These are phyloP conservation scores for Davidsoniella eucalypti DNA, from an alignment of 2,329 filamentous ascomycete genomes.

Conservation along the genomic window DNA sequence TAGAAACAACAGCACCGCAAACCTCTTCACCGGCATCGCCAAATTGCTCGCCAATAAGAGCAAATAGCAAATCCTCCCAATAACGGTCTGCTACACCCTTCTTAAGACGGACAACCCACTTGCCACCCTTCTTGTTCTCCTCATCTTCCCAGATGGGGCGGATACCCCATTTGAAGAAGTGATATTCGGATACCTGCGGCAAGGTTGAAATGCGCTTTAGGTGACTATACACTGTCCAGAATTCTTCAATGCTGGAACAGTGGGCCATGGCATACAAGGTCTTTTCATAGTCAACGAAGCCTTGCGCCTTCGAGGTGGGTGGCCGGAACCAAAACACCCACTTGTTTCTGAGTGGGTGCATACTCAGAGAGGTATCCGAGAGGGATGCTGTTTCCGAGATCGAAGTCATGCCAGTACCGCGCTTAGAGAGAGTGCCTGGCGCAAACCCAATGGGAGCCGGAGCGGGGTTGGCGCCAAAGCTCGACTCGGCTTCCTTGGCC, in stretches of 20 bases:
- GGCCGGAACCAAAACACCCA: constrained; percentile 98
- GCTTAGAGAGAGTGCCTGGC: constrained; percentile 18
- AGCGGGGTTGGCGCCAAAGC: constrained; percentile 14
- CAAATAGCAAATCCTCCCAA: constrained; percentile 87
- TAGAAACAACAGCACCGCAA: constrained; percentile 84
- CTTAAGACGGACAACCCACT: constrained; percentile 94
- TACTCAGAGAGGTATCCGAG: neutral
- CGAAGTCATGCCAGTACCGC: constrained; percentile 21
- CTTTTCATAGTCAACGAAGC: constrained; percentile 83
- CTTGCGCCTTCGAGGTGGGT: constrained; percentile 87
- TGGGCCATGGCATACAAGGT: constrained; percentile 75
- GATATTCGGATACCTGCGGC: constrained; percentile 89
- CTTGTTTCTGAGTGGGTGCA: constrained; percentile 53
- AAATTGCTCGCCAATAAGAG: constrained; percentile 88
- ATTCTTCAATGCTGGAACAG: constrained; percentile 72
- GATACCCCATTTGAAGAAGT: constrained; percentile 93
- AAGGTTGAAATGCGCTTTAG: constrained; percentile 77
- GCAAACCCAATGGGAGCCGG: constrained; percentile 33
- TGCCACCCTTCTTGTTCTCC: constrained; percentile 87
- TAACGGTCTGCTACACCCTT: constrained; percentile 94
- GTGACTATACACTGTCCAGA: constrained; percentile 78
- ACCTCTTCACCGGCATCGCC: constrained; percentile 84
- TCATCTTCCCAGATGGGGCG: constrained; percentile 98
- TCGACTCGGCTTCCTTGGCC: constrained; percentile 19
- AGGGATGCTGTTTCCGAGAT: constrained; percentile 18